These are phyloP conservation scores for Aspergillus uvarum DNA, from an alignment of 2,329 filamentous ascomycete genomes.

Conservation along the genomic window DNA sequence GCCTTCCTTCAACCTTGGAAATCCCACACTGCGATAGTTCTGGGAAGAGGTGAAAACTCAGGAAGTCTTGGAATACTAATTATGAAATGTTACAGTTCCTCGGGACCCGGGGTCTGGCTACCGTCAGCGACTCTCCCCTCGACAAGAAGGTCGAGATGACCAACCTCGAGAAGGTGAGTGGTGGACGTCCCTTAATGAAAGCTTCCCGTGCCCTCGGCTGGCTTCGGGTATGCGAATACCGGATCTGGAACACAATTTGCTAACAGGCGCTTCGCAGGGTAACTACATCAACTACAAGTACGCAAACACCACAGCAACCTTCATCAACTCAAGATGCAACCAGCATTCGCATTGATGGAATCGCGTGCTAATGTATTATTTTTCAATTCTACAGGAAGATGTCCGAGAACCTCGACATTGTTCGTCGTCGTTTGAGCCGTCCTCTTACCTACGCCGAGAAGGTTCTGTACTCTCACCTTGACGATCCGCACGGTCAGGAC, in stretches of 20 bases:
- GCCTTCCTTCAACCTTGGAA: constrained; percentile 1
- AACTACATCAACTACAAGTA: constrained; percentile 97
- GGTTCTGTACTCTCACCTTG: constrained; percentile 97
- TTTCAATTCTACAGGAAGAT: constrained; percentile 70
- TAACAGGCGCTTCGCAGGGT: constrained; percentile 47
- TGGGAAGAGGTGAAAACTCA: background rate
- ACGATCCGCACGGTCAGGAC: constrained; percentile 93
- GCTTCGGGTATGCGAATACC: constrained; percentile 19
- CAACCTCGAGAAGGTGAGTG: constrained; percentile 77
- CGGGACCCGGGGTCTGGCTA: constrained; percentile 72
- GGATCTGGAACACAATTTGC: constrained; percentile 18
- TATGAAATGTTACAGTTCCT: constrained; percentile 53
- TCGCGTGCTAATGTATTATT: constrained; percentile 23
- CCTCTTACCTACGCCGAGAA: constrained; percentile 97
- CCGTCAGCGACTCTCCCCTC: constrained; percentile 79
- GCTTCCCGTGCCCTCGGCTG: constrained; percentile 20
- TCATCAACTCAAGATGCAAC: background rate
- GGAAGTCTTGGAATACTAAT: constrained; percentile 25
- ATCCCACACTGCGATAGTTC: background rate
- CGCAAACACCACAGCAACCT: constrained; percentile 16
- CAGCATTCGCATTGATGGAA: background rate
- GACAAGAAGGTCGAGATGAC: constrained; percentile 97
- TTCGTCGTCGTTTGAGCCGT: constrained; percentile 83
- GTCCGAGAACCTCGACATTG: constrained; percentile 92
- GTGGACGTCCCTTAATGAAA: constrained; percentile 5